A percentile compares a stretch with the other conserved stretches of the same genome.
Conservation (phyloP, 78 protist species). For the Dictyostelium citrinum region DNA sequence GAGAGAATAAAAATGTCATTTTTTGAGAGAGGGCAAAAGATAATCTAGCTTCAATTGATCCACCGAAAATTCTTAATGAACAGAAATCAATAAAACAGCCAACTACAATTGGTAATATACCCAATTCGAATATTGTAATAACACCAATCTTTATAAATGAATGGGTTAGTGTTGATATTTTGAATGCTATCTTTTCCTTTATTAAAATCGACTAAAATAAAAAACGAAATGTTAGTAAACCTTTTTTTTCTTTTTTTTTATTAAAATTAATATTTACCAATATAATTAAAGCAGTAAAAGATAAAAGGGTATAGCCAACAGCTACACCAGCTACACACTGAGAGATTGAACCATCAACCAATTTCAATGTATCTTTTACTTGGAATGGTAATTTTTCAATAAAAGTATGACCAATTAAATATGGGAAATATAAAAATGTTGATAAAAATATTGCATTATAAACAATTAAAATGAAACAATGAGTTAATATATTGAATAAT, state of each 20-base stretch:
- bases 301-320: constrained; percentile 19
- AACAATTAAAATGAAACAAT: constrained; percentile 9
- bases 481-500: constrained; percentile 6
- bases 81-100: constrained; percentile 30
- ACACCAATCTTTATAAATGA: constrained; percentile 42
- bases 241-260: not conserved
- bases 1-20: constrained; percentile 11
- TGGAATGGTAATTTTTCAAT: not conserved
- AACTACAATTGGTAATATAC: constrained; percentile 26
- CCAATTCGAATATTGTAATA: constrained; percentile 1
- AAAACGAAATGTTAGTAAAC: not conserved
- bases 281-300: not conserved
- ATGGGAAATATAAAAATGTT: constrained; percentile 40
- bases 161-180: constrained; percentile 6
- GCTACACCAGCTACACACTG: not conserved
- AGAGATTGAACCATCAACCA: constrained; percentile 4
- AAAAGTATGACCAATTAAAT: constrained; percentile 7
- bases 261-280: constrained; percentile 6
- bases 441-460: constrained; percentile 21
- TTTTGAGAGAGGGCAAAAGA: not conserved
- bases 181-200: not conserved
- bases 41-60: not conserved
- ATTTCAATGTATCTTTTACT: not conserved
- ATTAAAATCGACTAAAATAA: constrained; percentile 31
- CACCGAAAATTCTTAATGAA: constrained; percentile 44